phyloP scores from a whole-genome alignment of 1,284 basidiomycete species.

The Microbotryomycetes sp. region DNA sequence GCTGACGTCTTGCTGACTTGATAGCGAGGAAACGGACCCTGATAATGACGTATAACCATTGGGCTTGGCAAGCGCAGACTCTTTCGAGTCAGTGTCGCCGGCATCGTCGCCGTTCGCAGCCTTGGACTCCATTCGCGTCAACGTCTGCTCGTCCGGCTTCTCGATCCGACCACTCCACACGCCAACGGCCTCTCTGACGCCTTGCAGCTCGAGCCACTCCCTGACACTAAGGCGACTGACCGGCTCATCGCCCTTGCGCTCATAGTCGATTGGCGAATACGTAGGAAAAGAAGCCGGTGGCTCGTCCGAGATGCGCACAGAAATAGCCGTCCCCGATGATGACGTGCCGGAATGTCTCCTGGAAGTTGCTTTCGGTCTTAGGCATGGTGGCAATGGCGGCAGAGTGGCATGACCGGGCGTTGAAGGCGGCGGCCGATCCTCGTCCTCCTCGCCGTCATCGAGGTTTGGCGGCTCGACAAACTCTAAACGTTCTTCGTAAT shows the following conservation, averaged over 20 bases:
- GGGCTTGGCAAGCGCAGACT: neutral
- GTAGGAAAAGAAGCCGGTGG: slow-evolving; percentile 10
- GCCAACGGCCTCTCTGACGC: slow-evolving; percentile 26
- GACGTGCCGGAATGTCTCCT: neutral
- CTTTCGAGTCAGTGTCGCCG: neutral
- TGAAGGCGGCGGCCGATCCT: neutral
- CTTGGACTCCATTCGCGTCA: neutral
- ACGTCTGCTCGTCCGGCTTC: slow-evolving; percentile 11
- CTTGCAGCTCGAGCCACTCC: slow-evolving; percentile 30
- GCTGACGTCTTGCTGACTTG: neutral
- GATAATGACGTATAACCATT: neutral
- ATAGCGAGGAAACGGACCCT: neutral
- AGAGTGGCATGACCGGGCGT: neutral
- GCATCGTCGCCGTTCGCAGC: neutral
- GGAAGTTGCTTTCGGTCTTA: neutral
- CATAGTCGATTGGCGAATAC: slow-evolving; percentile 20
- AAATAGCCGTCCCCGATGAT: neutral
- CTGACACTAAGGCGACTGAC: slow-evolving; percentile 27
- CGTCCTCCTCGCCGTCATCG: neutral
- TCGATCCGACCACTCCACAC: slow-evolving; percentile 27
- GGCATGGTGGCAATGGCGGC: neutral
- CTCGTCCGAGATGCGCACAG: slow-evolving; percentile 17
- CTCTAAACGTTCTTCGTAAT: neutral
- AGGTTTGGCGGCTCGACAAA: neutral
- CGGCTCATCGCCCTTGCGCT: slow-evolving; percentile 18